Evolutionary conservation across 176 grass and related monocot species (phyloP).

Genomic region (Aegilops umbellulata): DNA sequence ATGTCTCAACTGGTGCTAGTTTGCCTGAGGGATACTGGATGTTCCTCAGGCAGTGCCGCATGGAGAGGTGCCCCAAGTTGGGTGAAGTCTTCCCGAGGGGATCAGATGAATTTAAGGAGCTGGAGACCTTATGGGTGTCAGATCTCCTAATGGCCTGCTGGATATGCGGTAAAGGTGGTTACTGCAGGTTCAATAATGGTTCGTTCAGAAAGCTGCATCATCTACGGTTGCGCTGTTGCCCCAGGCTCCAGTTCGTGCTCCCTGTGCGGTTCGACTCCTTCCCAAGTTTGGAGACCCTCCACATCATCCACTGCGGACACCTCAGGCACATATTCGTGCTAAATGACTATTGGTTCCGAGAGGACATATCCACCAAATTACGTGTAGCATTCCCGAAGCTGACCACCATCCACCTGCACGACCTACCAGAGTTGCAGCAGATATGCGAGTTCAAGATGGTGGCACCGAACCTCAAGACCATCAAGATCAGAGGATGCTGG

Average conservation of each 20-base stretch:
- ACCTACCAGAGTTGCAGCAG: no score
- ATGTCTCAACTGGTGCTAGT: not conserved
- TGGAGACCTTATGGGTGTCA: slow-evolving; percentile 9
- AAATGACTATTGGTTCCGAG: no score
- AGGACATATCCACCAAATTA: not conserved
- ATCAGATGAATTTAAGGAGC: fast-evolving
- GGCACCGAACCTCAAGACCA: no score
- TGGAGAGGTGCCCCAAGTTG: slow-evolving; percentile 19
- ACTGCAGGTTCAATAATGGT: no score
- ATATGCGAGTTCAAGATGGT: no score
- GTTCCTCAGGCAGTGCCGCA: not conserved
- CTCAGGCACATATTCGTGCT: not conserved
- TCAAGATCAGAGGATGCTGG: no score
- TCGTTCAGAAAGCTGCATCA: not conserved
- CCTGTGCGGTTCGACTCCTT: not conserved
- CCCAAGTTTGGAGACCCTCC: not conserved
- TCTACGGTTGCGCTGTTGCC: not conserved
- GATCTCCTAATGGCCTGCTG: not conserved
- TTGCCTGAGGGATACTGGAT: no score
- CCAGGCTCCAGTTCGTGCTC: not conserved
- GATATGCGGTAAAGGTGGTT: not conserved
- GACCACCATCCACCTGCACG: not conserved
- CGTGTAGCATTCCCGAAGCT: not conserved
- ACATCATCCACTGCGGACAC: not conserved
- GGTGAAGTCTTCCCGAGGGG: not conserved